Conservation (phyloP, 1,284 basidiomycete species). For the Sanghuangporus baumii region DNA sequence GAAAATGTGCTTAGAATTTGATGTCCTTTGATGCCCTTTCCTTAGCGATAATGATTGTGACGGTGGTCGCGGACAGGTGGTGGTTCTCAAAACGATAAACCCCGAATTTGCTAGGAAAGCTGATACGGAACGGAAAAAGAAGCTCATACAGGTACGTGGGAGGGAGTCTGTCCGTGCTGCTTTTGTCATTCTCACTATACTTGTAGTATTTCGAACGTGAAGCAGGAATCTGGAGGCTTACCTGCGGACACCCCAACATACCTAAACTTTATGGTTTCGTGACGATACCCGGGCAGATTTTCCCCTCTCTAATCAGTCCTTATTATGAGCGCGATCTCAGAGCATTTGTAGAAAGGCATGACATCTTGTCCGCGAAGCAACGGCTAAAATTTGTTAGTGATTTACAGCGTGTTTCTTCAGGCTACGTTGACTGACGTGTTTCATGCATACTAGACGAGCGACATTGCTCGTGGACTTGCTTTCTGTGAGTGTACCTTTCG, state of each 20-base stretch:
- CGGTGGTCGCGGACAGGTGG: background rate
- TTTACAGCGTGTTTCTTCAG: too few species aligned
- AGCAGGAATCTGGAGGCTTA: background rate
- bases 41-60: too few species aligned
- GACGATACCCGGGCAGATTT: background rate
- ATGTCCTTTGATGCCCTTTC: background rate
- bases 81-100: background rate
- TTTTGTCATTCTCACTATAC: background rate
- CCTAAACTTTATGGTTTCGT: background rate
- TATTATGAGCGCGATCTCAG: background rate
- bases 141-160: background rate
- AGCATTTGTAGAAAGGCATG: background rate
- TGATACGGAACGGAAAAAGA: background rate
- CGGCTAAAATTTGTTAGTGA: background rate
- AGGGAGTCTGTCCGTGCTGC: background rate
- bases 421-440: too few species aligned
- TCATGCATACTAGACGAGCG: background rate
- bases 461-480: background rate
- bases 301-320: background rate
- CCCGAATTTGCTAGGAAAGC: background rate
- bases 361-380: background rate
- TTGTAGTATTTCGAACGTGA: conserved; percentile 2
- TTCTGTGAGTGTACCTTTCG: background rate
- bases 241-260: conserved; percentile 1
- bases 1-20: background rate